phyloP scores from a whole-genome alignment of 345 rosid genomes.

The Populus ilicifolia region DNA sequence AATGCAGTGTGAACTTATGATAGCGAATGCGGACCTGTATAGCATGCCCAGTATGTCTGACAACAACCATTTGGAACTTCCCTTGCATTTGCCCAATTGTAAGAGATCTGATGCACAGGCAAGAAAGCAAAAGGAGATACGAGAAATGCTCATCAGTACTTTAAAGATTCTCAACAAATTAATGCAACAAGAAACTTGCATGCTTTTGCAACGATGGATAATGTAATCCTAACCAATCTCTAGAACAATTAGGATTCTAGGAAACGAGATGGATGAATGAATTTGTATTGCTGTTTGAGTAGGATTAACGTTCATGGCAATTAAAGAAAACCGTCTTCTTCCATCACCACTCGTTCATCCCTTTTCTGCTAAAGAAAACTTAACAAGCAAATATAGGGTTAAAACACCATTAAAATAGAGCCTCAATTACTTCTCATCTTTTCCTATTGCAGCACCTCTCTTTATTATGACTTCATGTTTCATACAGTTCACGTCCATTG shows the following conservation, averaged over 20 bases:
- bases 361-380: background rate
- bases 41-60: slow-evolving; percentile 94
- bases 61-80: slow-evolving; percentile 93
- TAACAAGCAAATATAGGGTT: background rate
- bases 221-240: background rate
- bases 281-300: background rate
- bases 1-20: background rate
- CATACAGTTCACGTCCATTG: background rate
- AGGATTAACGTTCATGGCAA: background rate
- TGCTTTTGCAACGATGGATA: background rate
- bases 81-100: slow-evolving; percentile 99
- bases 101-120: slow-evolving; percentile 52
- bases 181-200: too few relatives aligned
- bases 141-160: background rate
- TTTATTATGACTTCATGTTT: background rate
- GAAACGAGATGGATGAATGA: background rate
- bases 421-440: background rate
- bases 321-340: background rate
- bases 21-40: slow-evolving; percentile 60
- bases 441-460: background rate
- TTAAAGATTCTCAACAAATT: background rate
- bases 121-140: background rate
- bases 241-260: background rate
- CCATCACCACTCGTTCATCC: background rate
- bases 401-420: background rate